Percentiles rank a stretch among this genome's conserved stretches.
phyloP scores from a whole-genome alignment of 345 rosid species.

The Hypericum perforatum region DNA sequence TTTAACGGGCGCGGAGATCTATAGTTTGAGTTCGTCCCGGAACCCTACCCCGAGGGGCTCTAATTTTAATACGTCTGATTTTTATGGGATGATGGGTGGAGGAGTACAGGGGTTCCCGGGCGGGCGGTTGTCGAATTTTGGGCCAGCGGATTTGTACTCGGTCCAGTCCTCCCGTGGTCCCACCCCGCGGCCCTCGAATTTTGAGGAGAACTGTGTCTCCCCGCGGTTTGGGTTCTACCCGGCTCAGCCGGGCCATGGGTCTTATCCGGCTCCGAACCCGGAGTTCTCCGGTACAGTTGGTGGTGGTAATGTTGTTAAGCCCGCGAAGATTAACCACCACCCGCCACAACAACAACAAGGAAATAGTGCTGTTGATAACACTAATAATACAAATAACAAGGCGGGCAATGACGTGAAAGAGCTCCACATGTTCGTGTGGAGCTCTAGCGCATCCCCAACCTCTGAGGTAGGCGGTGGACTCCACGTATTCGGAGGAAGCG shows the following conservation, averaged over 20 bases:
- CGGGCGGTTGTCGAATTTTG: too few species aligned
- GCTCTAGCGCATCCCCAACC: slow-evolving; percentile 70
- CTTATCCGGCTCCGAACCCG: slow-evolving; percentile 63
- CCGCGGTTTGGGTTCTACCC: slow-evolving; percentile 50
- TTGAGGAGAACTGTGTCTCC: slow-evolving; percentile 64
- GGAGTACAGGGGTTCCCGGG: too few species aligned
- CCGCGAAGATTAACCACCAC: slow-evolving; percentile 20
- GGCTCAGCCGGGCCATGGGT: slow-evolving; percentile 19
- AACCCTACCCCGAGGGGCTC: slow-evolving; percentile 30
- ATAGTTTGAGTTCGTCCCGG: slow-evolving; percentile 65
- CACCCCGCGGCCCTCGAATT: slow-evolving; percentile 77
- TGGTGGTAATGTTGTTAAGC: slow-evolving; percentile 9
- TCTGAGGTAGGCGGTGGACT: slow-evolving; percentile 48
- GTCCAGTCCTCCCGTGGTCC: slow-evolving; percentile 68
- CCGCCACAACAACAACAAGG: background rate
- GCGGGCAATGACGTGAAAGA: slow-evolving; percentile 21
- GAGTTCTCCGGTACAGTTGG: slow-evolving; percentile 56
- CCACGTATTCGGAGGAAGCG: slow-evolving; percentile 40
- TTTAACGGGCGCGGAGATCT: slow-evolving; percentile 73
- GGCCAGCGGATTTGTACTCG: slow-evolving; percentile 45
- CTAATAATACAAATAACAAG: too few species aligned
- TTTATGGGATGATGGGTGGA: too few species aligned
- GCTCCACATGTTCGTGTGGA: slow-evolving; percentile 81
- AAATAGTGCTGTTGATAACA: slow-evolving; percentile 6
- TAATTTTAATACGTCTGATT: too few species aligned